Evolutionary conservation across 1,284 basidiomycete species (phyloP), one percentile per base, ranked within the genome.

Genomic region (Malassezia dermatis): DNA sequence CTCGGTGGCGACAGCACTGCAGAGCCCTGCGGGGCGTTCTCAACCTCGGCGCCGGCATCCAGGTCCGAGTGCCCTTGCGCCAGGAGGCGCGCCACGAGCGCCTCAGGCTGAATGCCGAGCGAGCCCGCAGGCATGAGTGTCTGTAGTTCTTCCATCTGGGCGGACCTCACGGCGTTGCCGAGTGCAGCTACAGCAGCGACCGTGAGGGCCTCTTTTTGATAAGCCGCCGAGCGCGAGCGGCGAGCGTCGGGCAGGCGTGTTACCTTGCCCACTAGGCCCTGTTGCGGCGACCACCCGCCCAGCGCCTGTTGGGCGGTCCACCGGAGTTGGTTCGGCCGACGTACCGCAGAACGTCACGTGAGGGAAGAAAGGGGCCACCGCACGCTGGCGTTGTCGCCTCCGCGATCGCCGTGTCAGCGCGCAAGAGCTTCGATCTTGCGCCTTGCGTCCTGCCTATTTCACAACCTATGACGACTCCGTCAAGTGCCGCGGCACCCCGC

Each of bases 381-480:
- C 46, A 48, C 46, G 46, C 46, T 48, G 46, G 46, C 46, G 46
- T 8, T 23, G 46, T 48, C 46, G 46, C 23, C 46, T 48, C 46
- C 46, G 46, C 46, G 31, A 48, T 48, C 46, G 46, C 32, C 21
- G 13, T 35, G 32, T 39, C 46, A 37, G 21, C 37, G 37, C 37
- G 34, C 46, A 48, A 37, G 46, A 31, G 34, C 46, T 24, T 39
- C 34, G 31, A 31, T 10, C 41, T 30, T 30, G 27, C 41, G 41
- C 26, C 24, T 23, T 28, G 41, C 27, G 37, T 39, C 37, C 37
- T 39, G 37, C 37, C 19, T 26, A 42, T 42, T 27, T 23, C 26
- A 30, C 17, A 31, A 24, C 32, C 30, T 13, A 60, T 60, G 54
- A 44, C 56, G 46, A 55, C 48, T 32, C 47, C 59, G 48, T 45